Percentiles rank a stretch among this genome's conserved stretches.
These are phyloP conservation scores for Teratosphaeria epicoccoides DNA, from an alignment of 2,329 filamentous ascomycete species.

Conservation along the genomic window DNA sequence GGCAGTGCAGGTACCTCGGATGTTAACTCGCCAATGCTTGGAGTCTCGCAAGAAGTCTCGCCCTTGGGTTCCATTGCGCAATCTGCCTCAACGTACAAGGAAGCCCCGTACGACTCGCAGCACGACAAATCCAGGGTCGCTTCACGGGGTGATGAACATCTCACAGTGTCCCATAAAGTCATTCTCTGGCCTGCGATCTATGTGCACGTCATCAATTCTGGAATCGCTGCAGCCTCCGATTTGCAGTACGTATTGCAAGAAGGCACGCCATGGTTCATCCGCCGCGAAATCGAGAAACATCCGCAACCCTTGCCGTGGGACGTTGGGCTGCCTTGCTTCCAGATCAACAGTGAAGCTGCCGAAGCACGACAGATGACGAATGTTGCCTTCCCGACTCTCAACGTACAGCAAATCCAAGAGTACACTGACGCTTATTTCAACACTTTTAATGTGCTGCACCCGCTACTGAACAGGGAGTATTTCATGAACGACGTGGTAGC, in stretches of 20 bases:
- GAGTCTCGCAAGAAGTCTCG: background rate
- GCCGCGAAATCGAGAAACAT: constrained; percentile 25
- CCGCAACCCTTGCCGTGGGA: constrained; percentile 20
- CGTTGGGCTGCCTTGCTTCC: constrained; percentile 16
- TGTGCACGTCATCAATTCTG: constrained; percentile 26
- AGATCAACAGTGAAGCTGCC: constrained; percentile 6
- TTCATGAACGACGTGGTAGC: constrained; percentile 42
- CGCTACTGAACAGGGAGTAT: constrained; percentile 47
- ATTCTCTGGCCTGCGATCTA: constrained; percentile 37
- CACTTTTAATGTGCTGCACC: constrained; percentile 48
- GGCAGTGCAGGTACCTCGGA: constrained; percentile 1
- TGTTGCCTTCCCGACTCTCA: constrained; percentile 29
- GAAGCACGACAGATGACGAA: constrained; percentile 11
- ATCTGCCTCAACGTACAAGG: background rate
- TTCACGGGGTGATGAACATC: constrained; percentile 13
- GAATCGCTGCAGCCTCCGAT: constrained; percentile 24
- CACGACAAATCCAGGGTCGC: background rate
- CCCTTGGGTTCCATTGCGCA: background rate
- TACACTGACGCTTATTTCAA: constrained; percentile 49
- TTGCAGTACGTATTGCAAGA: constrained; percentile 28
- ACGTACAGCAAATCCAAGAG: constrained; percentile 40
- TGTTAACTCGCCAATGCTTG: background rate
- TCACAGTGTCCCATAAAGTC: constrained; percentile 41
- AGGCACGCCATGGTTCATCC: constrained; percentile 30
- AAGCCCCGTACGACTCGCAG: background rate